phyloP scores from a whole-genome alignment of 2,329 filamentous ascomycete species.

The Aspergillus novofumigatus region DNA sequence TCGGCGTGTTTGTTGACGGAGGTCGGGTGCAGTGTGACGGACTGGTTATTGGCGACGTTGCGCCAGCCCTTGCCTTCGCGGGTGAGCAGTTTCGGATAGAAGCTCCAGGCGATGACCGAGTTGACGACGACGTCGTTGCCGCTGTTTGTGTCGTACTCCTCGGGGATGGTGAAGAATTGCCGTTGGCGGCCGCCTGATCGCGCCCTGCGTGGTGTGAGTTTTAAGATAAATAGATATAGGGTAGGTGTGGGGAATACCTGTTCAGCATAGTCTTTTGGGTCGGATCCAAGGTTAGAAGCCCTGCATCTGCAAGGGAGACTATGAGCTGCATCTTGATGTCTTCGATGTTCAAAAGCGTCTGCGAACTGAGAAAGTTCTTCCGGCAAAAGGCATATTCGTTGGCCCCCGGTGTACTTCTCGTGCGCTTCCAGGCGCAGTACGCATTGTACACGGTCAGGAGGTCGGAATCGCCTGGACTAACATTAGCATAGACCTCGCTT shows the following conservation, averaged over 20 bases:
- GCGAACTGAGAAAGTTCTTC: conserved; percentile 89
- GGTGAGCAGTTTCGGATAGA: conserved; percentile 88
- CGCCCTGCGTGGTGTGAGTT: conserved; percentile 30
- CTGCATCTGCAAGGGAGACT: conserved; percentile 77
- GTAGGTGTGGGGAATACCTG: conserved; percentile 40
- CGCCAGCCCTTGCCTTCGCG: conserved; percentile 82
- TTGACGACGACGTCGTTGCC: conserved; percentile 74
- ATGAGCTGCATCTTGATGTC: conserved; percentile 91
- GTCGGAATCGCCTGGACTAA: conserved; percentile 69
- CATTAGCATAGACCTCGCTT: background rate
- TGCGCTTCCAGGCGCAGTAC: conserved; percentile 80
- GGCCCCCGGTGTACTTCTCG: conserved; percentile 65
- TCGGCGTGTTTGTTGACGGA: conserved; percentile 74
- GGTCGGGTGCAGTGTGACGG: conserved; percentile 78
- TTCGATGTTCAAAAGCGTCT: conserved; percentile 86
- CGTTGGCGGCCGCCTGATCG: conserved; percentile 64
- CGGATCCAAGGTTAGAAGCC: conserved; percentile 70
- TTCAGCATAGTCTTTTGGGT: conserved; percentile 68
- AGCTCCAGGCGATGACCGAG: conserved; percentile 85
- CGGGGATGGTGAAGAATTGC: conserved; percentile 79
- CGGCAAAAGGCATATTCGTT: conserved; percentile 88
- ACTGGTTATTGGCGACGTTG: conserved; percentile 89
- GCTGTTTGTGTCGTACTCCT: conserved; percentile 69
- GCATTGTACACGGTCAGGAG: conserved; percentile 91
- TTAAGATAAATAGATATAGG: background rate